Base-by-base conservation (phyloP, 2,329 filamentous ascomycete genomes). In the Aspergillus eucalypticola region DNA sequence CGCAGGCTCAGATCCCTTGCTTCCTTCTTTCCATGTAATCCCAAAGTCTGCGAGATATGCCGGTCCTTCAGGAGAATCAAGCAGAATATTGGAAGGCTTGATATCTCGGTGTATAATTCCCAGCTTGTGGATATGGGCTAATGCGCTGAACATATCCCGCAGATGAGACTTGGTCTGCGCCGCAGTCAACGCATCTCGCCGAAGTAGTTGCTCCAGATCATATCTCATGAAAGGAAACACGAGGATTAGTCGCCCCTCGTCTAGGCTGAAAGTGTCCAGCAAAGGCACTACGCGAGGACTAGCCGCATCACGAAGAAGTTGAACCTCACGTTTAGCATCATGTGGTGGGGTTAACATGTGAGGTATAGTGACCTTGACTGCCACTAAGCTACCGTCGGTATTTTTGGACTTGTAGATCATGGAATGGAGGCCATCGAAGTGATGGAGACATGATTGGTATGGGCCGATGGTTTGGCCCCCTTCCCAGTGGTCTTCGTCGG, bases 71-170 rank as follows among this genome's bases (percentile, higher is more conserved):
- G 84, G 79, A 0, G 88, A 86, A 44, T 83, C 79, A 49, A 96
- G 83, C 8, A 97, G 81, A 38, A 99, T 84, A 56, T 96, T 96
- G 0, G 92, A 92, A 0, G 95, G 95, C 71, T 99, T 99, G 72
- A 99, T 81, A 71, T 99, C 95, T 59, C 95, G 88, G 74, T 99
- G 95, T 57, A 99, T 89, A 60, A 99, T 92, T 7, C 87, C 89
- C 23, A 86, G 78, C 7, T 75, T 67, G 73, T 99, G 95, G 2
- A 97, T 81, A 67, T 90, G 83, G 2, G 78, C 78, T 2, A 99
- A 83, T 6, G 86, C 93, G 3, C 78, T 74, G 71, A 97, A 90
- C 6, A 95, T 71, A 66, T 93, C 88, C 10, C 77, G 76, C 83
- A 95, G 74, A 81, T 86, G 79, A 11, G 75, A 71, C 53, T 75